phyloP scores from a whole-genome alignment of 2,329 filamentous ascomycete species.

The Beauveria caledonica region DNA sequence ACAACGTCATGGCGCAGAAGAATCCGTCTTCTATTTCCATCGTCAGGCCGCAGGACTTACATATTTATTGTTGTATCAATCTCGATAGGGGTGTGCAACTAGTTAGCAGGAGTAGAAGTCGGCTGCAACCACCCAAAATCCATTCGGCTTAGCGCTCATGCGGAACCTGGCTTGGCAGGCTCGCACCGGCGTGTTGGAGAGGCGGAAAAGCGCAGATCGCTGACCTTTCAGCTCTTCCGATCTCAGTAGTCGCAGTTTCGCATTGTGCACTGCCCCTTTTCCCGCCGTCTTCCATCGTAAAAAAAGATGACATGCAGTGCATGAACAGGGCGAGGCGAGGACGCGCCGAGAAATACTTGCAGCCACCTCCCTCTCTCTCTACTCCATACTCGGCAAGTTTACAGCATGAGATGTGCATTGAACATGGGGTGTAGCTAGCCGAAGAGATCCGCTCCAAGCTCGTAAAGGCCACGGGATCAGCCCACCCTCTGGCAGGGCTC shows the following conservation, averaged over 20 bases:
- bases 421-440: not conserved
- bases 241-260: not conserved
- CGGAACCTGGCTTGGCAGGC: not conserved
- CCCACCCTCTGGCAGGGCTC: not conserved
- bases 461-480: constrained; percentile 1
- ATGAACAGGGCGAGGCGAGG: not conserved
- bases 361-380: not conserved
- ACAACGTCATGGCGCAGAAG: too few species aligned
- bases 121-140: too few species aligned
- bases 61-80: too few species aligned
- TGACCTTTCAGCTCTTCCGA: not conserved
- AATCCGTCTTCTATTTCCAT: too few species aligned
- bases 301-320: not conserved
- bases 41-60: too few species aligned
- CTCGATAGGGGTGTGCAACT: too few species aligned
- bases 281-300: not conserved
- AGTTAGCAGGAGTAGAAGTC: too few species aligned
- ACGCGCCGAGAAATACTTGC: not conserved
- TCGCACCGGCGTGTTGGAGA: not conserved
- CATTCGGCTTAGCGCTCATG: too few species aligned
- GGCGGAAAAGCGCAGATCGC: not conserved
- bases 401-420: too few species aligned
- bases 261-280: not conserved
- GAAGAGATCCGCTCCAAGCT: not conserved
- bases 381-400: too few species aligned